A percentile compares a stretch with the other conserved stretches of the same genome.
These are phyloP conservation scores for Linderniella brevidens DNA, from an alignment of 257 asterid species.

Conservation along the genomic window DNA sequence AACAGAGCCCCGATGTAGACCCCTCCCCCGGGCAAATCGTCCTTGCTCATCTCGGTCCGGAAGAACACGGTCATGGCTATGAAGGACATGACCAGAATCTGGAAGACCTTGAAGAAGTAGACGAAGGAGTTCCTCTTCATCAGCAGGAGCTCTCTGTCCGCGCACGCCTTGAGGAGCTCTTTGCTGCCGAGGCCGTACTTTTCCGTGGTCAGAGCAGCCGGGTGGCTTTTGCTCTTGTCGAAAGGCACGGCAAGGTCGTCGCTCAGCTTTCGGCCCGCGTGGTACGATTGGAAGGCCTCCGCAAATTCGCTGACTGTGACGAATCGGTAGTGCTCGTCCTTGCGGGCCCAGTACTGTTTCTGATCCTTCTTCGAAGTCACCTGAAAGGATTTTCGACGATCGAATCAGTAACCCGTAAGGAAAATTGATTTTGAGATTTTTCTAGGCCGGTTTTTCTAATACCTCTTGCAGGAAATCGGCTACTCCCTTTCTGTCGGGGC, in stretches of 20 bases:
- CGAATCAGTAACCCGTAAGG: no score
- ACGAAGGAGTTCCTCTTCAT: conserved; percentile 54
- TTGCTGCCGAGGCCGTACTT: conserved; percentile 33
- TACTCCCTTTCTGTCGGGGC: conserved; percentile 43
- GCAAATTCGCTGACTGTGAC: conserved; percentile 26
- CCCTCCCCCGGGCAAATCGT: conserved; percentile 23
- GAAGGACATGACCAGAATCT: conserved; percentile 23
- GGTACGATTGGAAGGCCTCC: conserved; percentile 30
- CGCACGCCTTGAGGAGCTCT: conserved; percentile 41
- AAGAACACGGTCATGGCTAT: conserved; percentile 30
- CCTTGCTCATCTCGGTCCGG: conserved; percentile 31
- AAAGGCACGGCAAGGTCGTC: conserved; percentile 32
- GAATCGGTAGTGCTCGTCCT: conserved; percentile 37
- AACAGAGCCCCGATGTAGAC: conserved; percentile 38
- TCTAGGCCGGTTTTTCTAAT: conserved; percentile 21
- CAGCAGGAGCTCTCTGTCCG: conserved; percentile 33
- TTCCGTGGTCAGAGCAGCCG: conserved; percentile 36
- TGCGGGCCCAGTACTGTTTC: conserved; percentile 37
- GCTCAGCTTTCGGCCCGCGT: conserved; percentile 16
- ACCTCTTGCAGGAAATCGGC: conserved; percentile 71
- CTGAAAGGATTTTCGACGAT: conserved; percentile 13
- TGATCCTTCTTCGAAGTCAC: conserved; percentile 63
- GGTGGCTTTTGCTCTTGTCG: conserved; percentile 50
- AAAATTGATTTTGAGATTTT: no score
- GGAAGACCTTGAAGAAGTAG: conserved; percentile 32